Percentiles rank a stretch among this genome's conserved stretches.
These are phyloP conservation scores for Prunus salicina DNA, from an alignment of 306 rosid species.

Conservation along the genomic window DNA sequence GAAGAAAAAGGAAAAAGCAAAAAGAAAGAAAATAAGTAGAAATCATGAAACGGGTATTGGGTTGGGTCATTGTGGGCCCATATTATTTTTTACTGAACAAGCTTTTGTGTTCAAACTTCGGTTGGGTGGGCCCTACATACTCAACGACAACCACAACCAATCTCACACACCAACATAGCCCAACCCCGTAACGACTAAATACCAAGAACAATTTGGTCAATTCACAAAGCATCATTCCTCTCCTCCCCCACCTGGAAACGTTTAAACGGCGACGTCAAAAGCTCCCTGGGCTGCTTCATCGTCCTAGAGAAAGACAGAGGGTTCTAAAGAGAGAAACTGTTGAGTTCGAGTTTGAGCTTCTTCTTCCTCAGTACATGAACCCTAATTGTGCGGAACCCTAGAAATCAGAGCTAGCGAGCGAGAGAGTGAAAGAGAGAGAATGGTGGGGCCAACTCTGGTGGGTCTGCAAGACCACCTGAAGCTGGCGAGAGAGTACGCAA, in stretches of 20 bases:
- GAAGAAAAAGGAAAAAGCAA: neutral
- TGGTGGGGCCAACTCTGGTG: slow-evolving; percentile 60
- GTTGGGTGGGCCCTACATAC: neutral
- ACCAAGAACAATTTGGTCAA: slow-evolving; percentile 23
- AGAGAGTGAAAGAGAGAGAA: slow-evolving; percentile 15
- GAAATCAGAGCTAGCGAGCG: neutral
- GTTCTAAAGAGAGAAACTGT: slow-evolving; percentile 6
- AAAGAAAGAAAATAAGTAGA: neutral
- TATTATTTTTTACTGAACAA: neutral
- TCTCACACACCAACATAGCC: neutral
- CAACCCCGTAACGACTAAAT: neutral
- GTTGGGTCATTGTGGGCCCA: neutral
- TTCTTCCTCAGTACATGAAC: slow-evolving; percentile 5
- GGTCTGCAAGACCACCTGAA: slow-evolving; percentile 94
- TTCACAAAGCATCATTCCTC: neutral
- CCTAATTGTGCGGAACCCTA: neutral
- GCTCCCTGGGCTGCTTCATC: slow-evolving; percentile 15
- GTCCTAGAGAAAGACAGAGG: neutral
- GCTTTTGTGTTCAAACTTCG: neutral
- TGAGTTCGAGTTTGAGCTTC: slow-evolving; percentile 2
- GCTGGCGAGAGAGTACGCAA: slow-evolving; percentile 89
- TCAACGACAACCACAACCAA: neutral
- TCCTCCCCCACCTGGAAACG: slow-evolving; percentile 7
- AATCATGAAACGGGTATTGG: neutral
- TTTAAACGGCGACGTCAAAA: slow-evolving; percentile 35